A percentile compares a stretch with the other conserved stretches of the same genome.
Conservation (phyloP, 2,329 filamentous ascomycete genomes). For the Talaromyces sp. region DNA sequence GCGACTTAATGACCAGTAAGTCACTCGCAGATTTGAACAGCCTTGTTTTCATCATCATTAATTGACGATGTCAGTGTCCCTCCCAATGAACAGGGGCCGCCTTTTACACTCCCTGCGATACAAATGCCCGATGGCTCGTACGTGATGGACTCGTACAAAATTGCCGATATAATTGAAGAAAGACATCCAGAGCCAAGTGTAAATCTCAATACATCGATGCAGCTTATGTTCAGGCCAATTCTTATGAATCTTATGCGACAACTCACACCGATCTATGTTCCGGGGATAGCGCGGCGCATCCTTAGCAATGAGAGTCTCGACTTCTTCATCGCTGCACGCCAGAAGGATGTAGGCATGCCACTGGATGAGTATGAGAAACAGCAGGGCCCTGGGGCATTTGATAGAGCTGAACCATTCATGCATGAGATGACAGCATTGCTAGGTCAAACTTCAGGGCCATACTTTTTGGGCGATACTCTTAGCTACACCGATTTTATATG, state of each 20-base stretch:
- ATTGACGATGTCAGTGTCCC: slow-evolving; percentile 32
- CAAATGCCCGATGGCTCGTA: slow-evolving; percentile 53
- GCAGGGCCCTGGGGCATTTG: slow-evolving; percentile 50
- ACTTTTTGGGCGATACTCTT: slow-evolving; percentile 54
- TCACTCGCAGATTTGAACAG: too few relatives aligned
- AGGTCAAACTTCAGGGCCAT: slow-evolving; percentile 52
- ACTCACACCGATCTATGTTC: slow-evolving; percentile 43
- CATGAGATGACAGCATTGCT: slow-evolving; percentile 42
- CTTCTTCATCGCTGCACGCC: slow-evolving; percentile 55
- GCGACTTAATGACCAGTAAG: slow-evolving; percentile 3
- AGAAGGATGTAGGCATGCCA: slow-evolving; percentile 47
- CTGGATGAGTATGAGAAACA: slow-evolving; percentile 46
- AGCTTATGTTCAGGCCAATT: slow-evolving; percentile 44
- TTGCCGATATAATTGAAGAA: slow-evolving; percentile 56
- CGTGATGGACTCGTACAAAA: slow-evolving; percentile 60
- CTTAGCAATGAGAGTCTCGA: slow-evolving; percentile 48
- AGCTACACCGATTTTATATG: slow-evolving; percentile 58
- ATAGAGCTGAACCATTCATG: slow-evolving; percentile 36
- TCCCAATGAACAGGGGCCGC: slow-evolving; percentile 40
- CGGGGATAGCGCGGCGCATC: slow-evolving; percentile 46
- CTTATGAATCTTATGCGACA: slow-evolving; percentile 26
- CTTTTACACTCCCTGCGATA: slow-evolving; percentile 55
- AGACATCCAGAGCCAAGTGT: slow-evolving; percentile 55
- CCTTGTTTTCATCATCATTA: background rate
- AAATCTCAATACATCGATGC: slow-evolving; percentile 49